Evolutionary conservation across 257 asterid species (phyloP).

Genomic region (Nicotiana paniculata): DNA sequence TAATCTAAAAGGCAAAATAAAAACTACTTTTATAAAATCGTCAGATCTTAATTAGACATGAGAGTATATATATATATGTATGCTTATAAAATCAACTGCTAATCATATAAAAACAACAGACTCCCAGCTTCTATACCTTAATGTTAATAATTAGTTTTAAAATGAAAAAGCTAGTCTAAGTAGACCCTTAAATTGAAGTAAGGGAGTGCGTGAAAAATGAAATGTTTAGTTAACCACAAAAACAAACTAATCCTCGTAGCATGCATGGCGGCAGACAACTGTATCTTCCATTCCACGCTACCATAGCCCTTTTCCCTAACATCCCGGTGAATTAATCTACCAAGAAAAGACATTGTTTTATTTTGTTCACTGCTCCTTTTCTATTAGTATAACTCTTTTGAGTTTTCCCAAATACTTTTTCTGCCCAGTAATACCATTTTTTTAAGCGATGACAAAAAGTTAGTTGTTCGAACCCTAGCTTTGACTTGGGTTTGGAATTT

Average conservation of each 20-base stretch:
- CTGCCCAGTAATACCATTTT: constrained; percentile 2
- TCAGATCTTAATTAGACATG: too few relatives aligned
- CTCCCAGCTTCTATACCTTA: too few relatives aligned
- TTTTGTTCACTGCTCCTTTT: constrained; percentile 9
- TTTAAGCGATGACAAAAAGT: neutral
- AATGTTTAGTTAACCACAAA: neutral
- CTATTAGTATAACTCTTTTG: constrained; percentile 13
- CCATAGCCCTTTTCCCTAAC: constrained; percentile 16
- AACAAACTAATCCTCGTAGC: constrained; percentile 34
- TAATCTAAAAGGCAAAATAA: neutral
- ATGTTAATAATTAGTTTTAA: too few relatives aligned
- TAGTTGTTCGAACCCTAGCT: constrained; percentile 35
- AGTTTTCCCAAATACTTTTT: constrained; percentile 34
- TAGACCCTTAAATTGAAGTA: too few relatives aligned
- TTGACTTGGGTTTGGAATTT: constrained; percentile 51
- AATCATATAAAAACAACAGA: too few relatives aligned
- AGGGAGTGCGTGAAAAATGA: too few relatives aligned
- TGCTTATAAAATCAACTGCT: too few relatives aligned
- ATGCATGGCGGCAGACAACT: constrained; percentile 68
- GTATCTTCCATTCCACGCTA: constrained; percentile 26
- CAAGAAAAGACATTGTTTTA: constrained; percentile 8
- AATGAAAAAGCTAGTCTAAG: too few relatives aligned
- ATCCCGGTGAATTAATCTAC: constrained; percentile 8
- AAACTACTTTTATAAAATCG: neutral
- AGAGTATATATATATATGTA: too few relatives aligned